Percentiles rank a stretch among this genome's conserved stretches.
Conservation (phyloP, 345 rosid genomes). For the Garcia nutans region DNA sequence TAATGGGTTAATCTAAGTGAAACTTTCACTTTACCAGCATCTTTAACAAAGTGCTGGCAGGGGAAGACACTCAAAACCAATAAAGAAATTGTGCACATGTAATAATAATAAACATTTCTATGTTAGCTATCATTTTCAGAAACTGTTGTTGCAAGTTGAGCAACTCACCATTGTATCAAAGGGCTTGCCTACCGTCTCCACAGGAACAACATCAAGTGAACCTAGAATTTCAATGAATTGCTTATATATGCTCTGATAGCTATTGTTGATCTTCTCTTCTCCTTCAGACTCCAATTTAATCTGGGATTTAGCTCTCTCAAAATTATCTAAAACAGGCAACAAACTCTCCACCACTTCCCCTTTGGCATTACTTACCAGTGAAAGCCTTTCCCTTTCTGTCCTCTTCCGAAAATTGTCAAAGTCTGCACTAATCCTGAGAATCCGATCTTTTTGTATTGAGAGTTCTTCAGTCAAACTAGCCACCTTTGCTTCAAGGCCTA, state of each 20-base stretch:
- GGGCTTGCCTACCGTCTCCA: slow-evolving; percentile 75
- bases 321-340: slow-evolving; percentile 78
- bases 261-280: slow-evolving; percentile 81
- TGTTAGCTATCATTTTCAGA: slow-evolving; percentile 6
- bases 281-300: slow-evolving; percentile 81
- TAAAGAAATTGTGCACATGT: not conserved
- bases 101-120: not conserved
- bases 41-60: not conserved
- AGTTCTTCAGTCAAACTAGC: slow-evolving; percentile 59
- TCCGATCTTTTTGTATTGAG: slow-evolving; percentile 63
- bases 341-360: slow-evolving; percentile 91
- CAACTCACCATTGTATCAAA: slow-evolving; percentile 94
- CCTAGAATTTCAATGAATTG: slow-evolving; percentile 76
- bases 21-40: not conserved
- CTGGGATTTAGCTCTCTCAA: slow-evolving; percentile 91
- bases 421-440: slow-evolving; percentile 86
- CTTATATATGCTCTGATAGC: slow-evolving; percentile 94
- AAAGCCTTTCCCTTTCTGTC: slow-evolving; percentile 81
- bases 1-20: not conserved
- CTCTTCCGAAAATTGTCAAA: slow-evolving; percentile 97
- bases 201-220: slow-evolving; percentile 76
- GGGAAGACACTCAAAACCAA: not conserved
- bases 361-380: slow-evolving; percentile 78
- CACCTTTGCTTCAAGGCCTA: slow-evolving; percentile 53
- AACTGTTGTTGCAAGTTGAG: slow-evolving; percentile 19